Percentiles rank a stretch among this genome's conserved stretches.
Evolutionary conservation across 495 filamentous ascomycete species (phyloP).

Genomic region (Aspergillus steynii): DNA sequence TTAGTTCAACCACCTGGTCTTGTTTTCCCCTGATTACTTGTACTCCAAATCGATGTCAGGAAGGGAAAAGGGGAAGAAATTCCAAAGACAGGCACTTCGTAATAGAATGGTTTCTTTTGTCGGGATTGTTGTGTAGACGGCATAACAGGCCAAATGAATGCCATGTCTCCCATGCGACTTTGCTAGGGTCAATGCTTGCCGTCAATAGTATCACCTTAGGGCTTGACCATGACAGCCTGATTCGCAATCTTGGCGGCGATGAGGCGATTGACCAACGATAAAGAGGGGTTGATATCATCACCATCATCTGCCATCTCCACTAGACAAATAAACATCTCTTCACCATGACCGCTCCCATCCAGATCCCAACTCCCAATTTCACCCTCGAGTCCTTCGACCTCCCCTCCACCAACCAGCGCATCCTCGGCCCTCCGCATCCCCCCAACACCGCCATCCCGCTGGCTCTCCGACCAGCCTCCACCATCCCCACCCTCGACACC

Average conservation of each 20-base stretch:
- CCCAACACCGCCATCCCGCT: conserved; percentile 41
- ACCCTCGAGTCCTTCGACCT: conserved; percentile 64
- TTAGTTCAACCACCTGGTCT: too few species aligned
- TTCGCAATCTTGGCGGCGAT: conserved; percentile 13
- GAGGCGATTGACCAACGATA: conserved; percentile 15
- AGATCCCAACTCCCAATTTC: conserved; percentile 8
- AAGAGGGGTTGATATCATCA: neutral
- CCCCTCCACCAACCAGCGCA: conserved; percentile 56
- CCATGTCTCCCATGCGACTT: too few species aligned
- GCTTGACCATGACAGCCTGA: neutral
- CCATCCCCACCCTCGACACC: conserved; percentile 28
- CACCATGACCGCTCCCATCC: conserved; percentile 15
- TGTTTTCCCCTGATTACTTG: too few species aligned
- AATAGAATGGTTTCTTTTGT: too few species aligned
- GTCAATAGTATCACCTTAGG: too few species aligned
- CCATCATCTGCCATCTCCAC: neutral
- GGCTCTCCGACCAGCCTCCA: conserved; percentile 35
- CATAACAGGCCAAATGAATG: too few species aligned
- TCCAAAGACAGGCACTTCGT: too few species aligned
- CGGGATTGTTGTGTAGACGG: too few species aligned
- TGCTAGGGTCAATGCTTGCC: too few species aligned
- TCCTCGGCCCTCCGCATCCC: conserved; percentile 42
- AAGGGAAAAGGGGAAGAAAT: too few species aligned
- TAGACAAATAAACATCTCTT: neutral
- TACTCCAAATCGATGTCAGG: too few species aligned